Base-by-base conservation (phyloP, 2,329 filamentous ascomycete genomes). In the Phialocephala sp. region DNA sequence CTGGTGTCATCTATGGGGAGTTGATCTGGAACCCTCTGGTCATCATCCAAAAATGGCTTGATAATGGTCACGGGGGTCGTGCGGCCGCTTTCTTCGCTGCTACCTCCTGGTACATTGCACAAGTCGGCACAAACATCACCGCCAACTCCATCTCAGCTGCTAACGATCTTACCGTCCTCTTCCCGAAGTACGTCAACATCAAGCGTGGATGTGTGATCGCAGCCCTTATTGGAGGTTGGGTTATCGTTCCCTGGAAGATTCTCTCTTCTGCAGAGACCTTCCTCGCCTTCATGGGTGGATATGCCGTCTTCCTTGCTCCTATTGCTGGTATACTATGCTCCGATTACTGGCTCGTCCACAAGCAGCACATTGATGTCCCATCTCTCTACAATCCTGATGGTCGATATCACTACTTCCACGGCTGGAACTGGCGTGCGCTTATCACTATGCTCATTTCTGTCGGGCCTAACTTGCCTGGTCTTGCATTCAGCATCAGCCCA, bases 201-300 rank as follows among this genome's bases (percentile, higher is more conserved):
- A 77, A 78, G 8, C 82, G 86, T 20, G 86, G 86, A 8, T 84
- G 83, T 64, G 75, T 88, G 37, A 77, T 88, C 52, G 82, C 84
- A 5, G 84, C 84, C 1, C 59, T 88, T 3, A 74, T 87, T 22
- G 79, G 77, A 0, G 84, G 83, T 24, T 89, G 86, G 86, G 81
- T 82, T 2, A 80, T 89, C 37, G 85, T 88, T 0, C 87, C 87
- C 1, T 90, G 87, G 88, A 89, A 89, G 77, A 90, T 90, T 64
- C 78, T 90, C 20, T 80, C 76, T 39, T 87, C 84, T 0, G 88
- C 87, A 1, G 74, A 77, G 1, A 86, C 83, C 0, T 86, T 90
- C 69, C 77, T 89, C 3, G 82, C 84, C 52, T 91, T 91, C 77
- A 89, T 92, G 83, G 81, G 83, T 52, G 88, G 87, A 0, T 88